Base-by-base conservation (phyloP, 1,284 basidiomycete genomes). In the Kwoniella shivajii region DNA sequence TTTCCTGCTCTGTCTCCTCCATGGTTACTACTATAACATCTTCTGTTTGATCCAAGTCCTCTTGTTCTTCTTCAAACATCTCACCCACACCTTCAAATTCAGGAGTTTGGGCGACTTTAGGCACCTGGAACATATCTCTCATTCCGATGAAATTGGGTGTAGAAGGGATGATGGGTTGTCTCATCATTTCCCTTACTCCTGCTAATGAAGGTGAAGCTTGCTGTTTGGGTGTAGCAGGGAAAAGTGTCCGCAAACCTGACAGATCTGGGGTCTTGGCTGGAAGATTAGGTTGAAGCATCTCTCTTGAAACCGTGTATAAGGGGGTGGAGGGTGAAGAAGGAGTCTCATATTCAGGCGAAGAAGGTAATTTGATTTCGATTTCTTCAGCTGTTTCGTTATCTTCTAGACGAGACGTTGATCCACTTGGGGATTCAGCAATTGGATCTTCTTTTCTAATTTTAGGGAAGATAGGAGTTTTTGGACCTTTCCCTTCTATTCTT, bases 101-200 rank as follows among this genome's bases (percentile, higher is more conserved):
- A 3, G 69, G 69, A 10, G 69, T 66, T 11, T 31, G 38, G 3
- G 60, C 46, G 14, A 48, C 26, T 14, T 56, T 36, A 4, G 16
- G 46, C 14, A 57, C 47, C 29, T 30, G 41, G 39, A 66, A 68
- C 66, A 74, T 67, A 22, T 60, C 44, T 42, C 44, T 61, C 45
- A 68, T 50, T 5, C 66, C 67, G 9, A 46, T 37, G 27, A 70
- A 62, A 7, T n/a, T 41, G 3, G 70, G 70, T 18, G 68, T 72
- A 1, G 53, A 38, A 1, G 56, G 37, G 9, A 45, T 37, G 7
- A 22, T 31, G 11, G 56, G 56, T 48, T 59, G 45, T 26, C 44
- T 44, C 33, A 68, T 41, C 59, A 70, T 54, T 14, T 66, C 60
- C 26, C 56, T 57, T 9, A 70, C 49, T 10, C 69, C 72, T 4